Conservation (phyloP, 148 eudicot species). For the Arbutus unedo region DNA sequence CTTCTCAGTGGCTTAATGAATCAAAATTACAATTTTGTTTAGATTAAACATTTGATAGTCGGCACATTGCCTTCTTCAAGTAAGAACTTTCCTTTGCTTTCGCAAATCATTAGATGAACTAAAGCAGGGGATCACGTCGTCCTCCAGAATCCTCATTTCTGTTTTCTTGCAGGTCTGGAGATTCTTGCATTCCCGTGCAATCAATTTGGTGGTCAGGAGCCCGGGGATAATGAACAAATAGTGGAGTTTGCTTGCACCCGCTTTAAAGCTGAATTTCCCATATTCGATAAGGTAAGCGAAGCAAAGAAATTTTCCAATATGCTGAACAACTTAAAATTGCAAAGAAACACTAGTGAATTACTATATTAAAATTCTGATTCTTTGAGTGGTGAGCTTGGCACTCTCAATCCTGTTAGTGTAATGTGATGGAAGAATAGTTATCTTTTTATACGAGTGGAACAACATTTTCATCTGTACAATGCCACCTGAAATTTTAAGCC, state of each 20-base stretch:
- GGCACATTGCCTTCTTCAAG: not conserved
- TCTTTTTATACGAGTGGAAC: not conserved
- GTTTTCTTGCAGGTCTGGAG: constrained; percentile 43
- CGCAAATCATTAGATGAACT: not conserved
- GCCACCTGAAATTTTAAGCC: not conserved
- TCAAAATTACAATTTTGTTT: not conserved
- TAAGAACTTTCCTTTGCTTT: not conserved
- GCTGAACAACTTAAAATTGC: not conserved
- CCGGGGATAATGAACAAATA: constrained; percentile 59
- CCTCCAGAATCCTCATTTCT: not conserved
- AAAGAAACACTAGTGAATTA: not conserved
- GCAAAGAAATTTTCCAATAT: not conserved
- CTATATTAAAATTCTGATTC: constrained; percentile 6
- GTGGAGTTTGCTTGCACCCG: constrained; percentile 64
- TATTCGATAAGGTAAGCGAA: constrained; percentile 50
- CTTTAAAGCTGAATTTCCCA: constrained; percentile 63
- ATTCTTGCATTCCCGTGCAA: constrained; percentile 73
- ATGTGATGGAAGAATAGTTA: not conserved
- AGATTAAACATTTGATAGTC: too few species aligned
- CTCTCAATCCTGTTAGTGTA: not conserved
- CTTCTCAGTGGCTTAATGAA: not conserved
- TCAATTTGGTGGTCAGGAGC: constrained; percentile 64
- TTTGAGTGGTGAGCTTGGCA: not conserved
- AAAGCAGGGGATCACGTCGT: too few species aligned
- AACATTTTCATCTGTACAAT: not conserved